Evolutionary conservation across 257 asterid species (phyloP), one percentile per base, ranked within the genome.

Genomic region (Knoxia roxburghii): DNA sequence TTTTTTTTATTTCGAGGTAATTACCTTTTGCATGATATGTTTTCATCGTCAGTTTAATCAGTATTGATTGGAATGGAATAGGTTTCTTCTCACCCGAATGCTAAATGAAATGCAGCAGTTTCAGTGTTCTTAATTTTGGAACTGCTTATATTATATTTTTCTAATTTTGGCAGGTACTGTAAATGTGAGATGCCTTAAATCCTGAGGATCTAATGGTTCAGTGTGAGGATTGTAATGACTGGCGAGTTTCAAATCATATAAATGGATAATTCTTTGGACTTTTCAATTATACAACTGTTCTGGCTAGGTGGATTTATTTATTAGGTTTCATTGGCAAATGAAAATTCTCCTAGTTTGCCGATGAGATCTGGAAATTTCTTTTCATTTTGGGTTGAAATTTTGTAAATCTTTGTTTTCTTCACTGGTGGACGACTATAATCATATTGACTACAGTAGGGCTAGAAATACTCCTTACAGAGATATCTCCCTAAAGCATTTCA

Each of bases 161-260:
- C 20, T 55, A 39, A 53, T 55, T 73, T 48, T 53, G 71, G 68
- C 84, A 92, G 98, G 81, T 92, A 87, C 69, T 92, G 98, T 69
- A 89, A 92, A 78, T 92, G 98, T 71, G 98, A 92, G 80, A 92
- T 91, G 98, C 97, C 98, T 64, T 89, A 87, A 92, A 92, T 76
- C 98, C 98, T 9, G 98, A 92, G 58, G 97, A 92, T 81, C 95
- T 92, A 30, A 92, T 92, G 98, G 82, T 92, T 79, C 96, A 87
- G 70, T 92, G 98, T 55, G 97, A 92, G 72, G 95, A 82, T 57
- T 92, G 98, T 78, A 83, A 79, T 79, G 97, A 92, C 77, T 92
- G 97, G 98, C 89, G 76, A 81, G 97, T 79, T 70, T 29, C 6
- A 37, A 3, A 3, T 3, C 41, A 37, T 3, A 37, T 37, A 3